Percentiles rank a stretch among this genome's conserved stretches.
Conservation (phyloP, 495 filamentous ascomycete genomes). For the Baudoinia panamericana region DNA sequence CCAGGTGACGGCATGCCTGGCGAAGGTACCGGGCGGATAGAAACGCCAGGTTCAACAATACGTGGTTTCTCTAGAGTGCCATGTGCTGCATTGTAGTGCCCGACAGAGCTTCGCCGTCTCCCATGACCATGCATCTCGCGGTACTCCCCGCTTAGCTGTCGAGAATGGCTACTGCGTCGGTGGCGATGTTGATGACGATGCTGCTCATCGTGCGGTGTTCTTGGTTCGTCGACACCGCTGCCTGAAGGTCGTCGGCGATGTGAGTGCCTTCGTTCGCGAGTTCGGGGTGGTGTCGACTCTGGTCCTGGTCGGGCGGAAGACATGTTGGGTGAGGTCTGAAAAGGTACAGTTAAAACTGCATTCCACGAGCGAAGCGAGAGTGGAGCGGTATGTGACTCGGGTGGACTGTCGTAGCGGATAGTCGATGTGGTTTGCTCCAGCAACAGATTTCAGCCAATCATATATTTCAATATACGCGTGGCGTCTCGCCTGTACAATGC, state of each 20-base stretch:
- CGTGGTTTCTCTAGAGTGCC: constrained; percentile 2
- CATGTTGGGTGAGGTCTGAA: no score
- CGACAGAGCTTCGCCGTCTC: constrained; percentile 11
- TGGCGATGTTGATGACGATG: neutral
- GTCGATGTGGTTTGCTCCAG: no score
- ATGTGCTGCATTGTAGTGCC: neutral
- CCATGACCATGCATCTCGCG: neutral
- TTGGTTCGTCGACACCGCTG: constrained; percentile 1
- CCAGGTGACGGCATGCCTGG: constrained; percentile 22
- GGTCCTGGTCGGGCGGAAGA: no score
- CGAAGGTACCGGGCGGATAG: neutral
- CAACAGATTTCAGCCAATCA: no score
- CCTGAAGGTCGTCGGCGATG: constrained; percentile 2
- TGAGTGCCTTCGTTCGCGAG: constrained; percentile 1
- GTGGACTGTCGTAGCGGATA: no score
- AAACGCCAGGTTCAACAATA: constrained; percentile 2
- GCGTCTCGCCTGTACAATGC: no score
- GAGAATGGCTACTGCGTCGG: neutral
- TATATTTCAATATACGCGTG: no score
- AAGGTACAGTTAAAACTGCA: no score
- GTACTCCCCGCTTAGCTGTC: neutral
- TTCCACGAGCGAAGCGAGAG: no score
- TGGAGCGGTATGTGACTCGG: no score
- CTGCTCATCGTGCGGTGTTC: neutral
- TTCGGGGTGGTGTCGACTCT: no score